These are phyloP conservation scores for Liriodendron chinense DNA, from an alignment of 164 flowering plant genomes.

Conservation along the genomic window DNA sequence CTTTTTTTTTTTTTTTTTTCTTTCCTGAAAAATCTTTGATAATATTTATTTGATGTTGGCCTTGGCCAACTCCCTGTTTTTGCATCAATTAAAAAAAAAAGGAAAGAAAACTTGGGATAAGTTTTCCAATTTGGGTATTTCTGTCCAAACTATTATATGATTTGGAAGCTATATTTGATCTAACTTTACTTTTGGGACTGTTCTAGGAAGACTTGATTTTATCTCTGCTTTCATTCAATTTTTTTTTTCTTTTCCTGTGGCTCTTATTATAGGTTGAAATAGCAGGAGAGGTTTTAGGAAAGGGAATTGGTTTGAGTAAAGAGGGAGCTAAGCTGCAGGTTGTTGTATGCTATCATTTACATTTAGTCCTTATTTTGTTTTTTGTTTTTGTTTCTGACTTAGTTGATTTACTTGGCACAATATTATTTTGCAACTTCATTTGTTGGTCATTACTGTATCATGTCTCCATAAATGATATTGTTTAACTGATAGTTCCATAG, in stretches of 20 bases:
- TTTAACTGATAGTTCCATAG: no score
- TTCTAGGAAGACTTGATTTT: neutral
- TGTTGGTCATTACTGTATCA: neutral
- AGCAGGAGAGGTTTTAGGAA: slow-evolving; percentile 19
- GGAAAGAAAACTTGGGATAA: neutral
- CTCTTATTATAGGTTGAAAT: slow-evolving; percentile 15
- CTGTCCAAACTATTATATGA: neutral
- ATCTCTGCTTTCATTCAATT: neutral
- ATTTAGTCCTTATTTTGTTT: neutral
- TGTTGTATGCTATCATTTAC: neutral
- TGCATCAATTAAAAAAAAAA: neutral
- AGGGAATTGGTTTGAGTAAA: slow-evolving; percentile 10
- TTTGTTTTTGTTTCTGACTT: neutral
- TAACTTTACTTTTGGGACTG: neutral
- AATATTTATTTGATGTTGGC: neutral
- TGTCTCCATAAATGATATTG: neutral
- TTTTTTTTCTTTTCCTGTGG: neutral
- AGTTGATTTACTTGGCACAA: neutral
- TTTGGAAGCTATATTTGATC: neutral
- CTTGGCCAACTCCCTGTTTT: neutral
- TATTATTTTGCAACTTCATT: neutral
- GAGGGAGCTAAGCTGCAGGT: slow-evolving; percentile 20
- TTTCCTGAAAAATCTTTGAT: neutral
- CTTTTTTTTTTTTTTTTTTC: neutral
- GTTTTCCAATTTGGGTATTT: neutral